Evolutionary conservation across 2,329 filamentous ascomycete genomes (phyloP), one percentile per base, ranked within the genome.

Genomic region (Pleoardoris graminearum): DNA sequence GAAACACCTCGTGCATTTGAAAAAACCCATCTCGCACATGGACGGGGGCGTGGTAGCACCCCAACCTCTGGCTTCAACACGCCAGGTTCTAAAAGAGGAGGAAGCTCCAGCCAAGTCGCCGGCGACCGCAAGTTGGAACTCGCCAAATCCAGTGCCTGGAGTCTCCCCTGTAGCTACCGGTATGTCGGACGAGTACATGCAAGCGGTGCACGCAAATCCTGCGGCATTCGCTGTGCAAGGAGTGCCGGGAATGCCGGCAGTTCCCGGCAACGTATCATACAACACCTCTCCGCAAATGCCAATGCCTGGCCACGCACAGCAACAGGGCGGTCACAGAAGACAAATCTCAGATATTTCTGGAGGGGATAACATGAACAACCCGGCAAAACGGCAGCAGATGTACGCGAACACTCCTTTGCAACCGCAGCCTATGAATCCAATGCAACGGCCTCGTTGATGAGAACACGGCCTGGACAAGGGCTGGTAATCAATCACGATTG

Each of bases 1-100:
- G 73, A 95, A 93, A 68, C 91, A 97, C 69, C 80, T 97, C 44
- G 82, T 85, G n/a, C 88, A 91, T 69, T 80, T 96, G 55, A 86
- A 95, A 68, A 91, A 90, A 67, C 83, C 85, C 52, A 43, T 59
- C 17, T 60, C 65, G 4, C 67, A 61, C 54, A 73, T 72, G 41
- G 73, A 77, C 0, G 68, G 43, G 14, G 43, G 70, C 7, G 80
- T 84, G 70, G 81, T 81, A n/a, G 76, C 77, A 1, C 77, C 80
- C 14, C 76, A 79, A 25, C 75, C 79, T 2, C 76, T 82, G 25
- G 69, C 76, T 19, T 78, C 83, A 49, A 78, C 75, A 32, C 76
- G 80, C 17, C 82, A 83, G 38, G 81, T 82, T 3, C 68, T 85
- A 53, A 86, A 86, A 61, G 83, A 84, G 56, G 84, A 86, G 56